These are phyloP conservation scores for Geosmithia morbida DNA, from an alignment of 2,329 filamentous ascomycete species.

Conservation along the genomic window DNA sequence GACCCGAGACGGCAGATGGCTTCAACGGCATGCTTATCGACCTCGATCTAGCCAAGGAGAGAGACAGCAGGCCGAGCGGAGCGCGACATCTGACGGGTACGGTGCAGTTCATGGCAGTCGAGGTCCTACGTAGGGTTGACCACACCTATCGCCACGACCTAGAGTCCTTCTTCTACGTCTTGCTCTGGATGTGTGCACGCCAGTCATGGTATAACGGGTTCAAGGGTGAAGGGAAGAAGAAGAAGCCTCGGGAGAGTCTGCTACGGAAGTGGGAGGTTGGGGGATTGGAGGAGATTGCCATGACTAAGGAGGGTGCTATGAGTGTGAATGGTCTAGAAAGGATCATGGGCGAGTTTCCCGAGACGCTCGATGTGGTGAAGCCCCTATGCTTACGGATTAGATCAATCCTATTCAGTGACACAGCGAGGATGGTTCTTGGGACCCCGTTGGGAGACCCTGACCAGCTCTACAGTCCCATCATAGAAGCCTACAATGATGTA, in stretches of 20 bases:
- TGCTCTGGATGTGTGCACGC: constrained; percentile 4
- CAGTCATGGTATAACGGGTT: constrained; percentile 4
- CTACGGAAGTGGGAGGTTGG: neutral
- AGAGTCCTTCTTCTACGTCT: constrained; percentile 5
- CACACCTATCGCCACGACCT: constrained; percentile 5
- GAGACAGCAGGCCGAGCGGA: constrained; percentile 8
- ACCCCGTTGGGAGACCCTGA: neutral
- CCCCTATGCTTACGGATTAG: neutral
- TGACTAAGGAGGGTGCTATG: neutral
- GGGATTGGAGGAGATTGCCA: neutral
- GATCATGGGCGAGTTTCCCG: neutral
- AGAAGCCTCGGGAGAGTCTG: neutral
- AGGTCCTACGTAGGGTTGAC: constrained; percentile 12
- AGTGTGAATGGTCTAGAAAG: neutral
- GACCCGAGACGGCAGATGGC: constrained; percentile 4
- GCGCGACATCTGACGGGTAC: constrained; percentile 12
- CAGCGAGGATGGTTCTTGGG: neutral
- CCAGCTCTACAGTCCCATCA: neutral
- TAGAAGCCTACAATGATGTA: no score
- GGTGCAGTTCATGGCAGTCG: constrained; percentile 18
- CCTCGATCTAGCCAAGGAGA: constrained; percentile 15
- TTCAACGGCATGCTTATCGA: constrained; percentile 17
- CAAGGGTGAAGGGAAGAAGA: neutral
- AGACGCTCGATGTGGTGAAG: neutral
- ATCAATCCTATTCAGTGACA: neutral